Evolutionary conservation across 768 basidiomycete genomes (phyloP).

Genomic region (Crucibulum laeve): DNA sequence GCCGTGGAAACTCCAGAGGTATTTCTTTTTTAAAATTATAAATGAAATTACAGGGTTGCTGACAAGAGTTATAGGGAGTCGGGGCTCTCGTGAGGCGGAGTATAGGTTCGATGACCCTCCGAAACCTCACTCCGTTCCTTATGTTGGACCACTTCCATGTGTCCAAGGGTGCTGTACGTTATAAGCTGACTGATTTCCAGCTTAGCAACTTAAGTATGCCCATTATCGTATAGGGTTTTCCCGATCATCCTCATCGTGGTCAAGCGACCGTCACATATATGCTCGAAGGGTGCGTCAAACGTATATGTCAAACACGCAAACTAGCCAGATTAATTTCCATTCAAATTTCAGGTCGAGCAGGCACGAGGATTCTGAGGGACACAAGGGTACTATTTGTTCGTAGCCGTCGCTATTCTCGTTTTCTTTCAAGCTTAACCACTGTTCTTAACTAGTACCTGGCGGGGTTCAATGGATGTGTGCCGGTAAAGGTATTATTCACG

Average conservation of each 20-base stretch:
- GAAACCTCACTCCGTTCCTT: slow-evolving; percentile 87
- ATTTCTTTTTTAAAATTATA: neutral
- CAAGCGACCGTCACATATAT: slow-evolving; percentile 90
- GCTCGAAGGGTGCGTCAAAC: slow-evolving; percentile 60
- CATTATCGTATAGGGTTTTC: slow-evolving; percentile 61
- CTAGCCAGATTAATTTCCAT: neutral
- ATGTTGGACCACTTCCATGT: slow-evolving; percentile 86
- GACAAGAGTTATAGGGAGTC: slow-evolving; percentile 49
- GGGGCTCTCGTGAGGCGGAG: slow-evolving; percentile 83
- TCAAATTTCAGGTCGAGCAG: slow-evolving; percentile 45
- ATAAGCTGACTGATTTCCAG: neutral
- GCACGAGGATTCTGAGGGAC: slow-evolving; percentile 92
- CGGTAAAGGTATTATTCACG: slow-evolving; percentile 75
- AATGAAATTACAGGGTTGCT: slow-evolving; percentile 3
- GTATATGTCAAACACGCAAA: too few relatives aligned
- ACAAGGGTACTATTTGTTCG: slow-evolving; percentile 64
- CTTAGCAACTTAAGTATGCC: neutral
- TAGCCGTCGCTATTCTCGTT: too few relatives aligned
- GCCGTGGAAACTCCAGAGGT: slow-evolving; percentile 76
- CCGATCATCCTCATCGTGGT: slow-evolving; percentile 91
- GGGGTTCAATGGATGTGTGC: slow-evolving; percentile 97
- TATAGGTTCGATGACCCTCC: slow-evolving; percentile 70
- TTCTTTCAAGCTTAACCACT: neutral
- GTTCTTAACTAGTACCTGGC: slow-evolving; percentile 43
- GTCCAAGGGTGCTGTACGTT: slow-evolving; percentile 58